Conservation (phyloP, 352 stramenopile genomes). For the Globisporangium yorkense region DNA sequence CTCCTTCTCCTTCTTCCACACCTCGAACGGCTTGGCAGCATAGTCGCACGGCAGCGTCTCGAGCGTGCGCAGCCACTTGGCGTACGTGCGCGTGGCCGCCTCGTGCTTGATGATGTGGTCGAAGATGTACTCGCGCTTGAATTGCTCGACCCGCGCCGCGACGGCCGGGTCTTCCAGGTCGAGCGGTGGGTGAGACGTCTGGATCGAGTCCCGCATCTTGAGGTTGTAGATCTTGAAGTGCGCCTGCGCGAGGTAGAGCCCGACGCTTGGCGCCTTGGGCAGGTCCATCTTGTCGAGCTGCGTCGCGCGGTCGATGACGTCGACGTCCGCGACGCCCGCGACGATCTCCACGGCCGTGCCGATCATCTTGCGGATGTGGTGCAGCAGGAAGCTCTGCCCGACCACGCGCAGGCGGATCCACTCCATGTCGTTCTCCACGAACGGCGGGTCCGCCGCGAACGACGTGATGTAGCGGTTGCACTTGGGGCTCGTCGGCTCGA, state of each 20-base stretch:
- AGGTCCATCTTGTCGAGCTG: conserved; percentile 82
- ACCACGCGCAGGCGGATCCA: conserved; percentile 94
- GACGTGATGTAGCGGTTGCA: conserved; percentile 91
- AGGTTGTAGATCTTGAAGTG: conserved; percentile 87
- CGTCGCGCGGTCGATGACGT: conserved; percentile 54
- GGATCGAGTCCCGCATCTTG: conserved; percentile 61
- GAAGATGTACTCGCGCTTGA: conserved; percentile 78
- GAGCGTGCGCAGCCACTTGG: conserved; percentile 74
- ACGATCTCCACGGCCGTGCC: conserved; percentile 73
- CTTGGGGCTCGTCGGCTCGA: conserved; percentile 74
- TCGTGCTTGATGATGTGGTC: conserved; percentile 83
- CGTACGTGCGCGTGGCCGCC: conserved; percentile 64
- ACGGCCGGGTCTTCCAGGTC: conserved; percentile 54
- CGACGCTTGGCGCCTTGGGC: conserved; percentile 82
- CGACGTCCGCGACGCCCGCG: conserved; percentile 38
- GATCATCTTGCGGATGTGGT: conserved; percentile 99
- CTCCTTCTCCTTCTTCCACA: conserved; percentile 80
- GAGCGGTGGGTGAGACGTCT: conserved; percentile 61
- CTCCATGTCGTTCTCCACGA: conserved; percentile 88
- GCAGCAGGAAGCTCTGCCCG: conserved; percentile 96
- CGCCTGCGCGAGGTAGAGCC: conserved; percentile 77
- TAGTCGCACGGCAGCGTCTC: conserved; percentile 72
- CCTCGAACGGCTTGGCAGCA: conserved; percentile 36
- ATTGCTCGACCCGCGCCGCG: conserved; percentile 50
- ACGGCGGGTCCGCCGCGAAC: conserved; percentile 75